phyloP scores from a whole-genome alignment of 768 basidiomycete species.

The Coprinopsis cinerea region DNA sequence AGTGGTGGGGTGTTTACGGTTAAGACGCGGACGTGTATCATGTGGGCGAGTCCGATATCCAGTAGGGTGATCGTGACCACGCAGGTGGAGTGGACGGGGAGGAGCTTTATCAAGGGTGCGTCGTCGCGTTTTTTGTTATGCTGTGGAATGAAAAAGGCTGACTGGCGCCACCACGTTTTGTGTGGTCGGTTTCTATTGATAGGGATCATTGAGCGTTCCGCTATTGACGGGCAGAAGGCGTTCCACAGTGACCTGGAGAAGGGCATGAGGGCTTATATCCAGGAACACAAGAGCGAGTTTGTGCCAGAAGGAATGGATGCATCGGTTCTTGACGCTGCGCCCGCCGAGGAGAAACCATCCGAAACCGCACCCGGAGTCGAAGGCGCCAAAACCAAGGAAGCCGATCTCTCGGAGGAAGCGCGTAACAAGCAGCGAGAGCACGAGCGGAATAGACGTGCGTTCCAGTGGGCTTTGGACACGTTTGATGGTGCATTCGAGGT shows the following conservation, averaged over 20 bases:
- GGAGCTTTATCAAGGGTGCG: constrained; percentile 92
- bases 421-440: constrained; percentile 58
- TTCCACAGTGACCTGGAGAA: constrained; percentile 81
- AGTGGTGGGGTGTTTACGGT: constrained; percentile 90
- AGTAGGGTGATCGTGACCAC: constrained; percentile 83
- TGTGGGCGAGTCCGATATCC: constrained; percentile 80
- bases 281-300: constrained; percentile 86
- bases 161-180: background rate
- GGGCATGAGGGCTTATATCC: constrained; percentile 85
- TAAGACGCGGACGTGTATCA: constrained; percentile 92
- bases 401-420: constrained; percentile 28
- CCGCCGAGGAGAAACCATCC: constrained; percentile 25
- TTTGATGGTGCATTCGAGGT: constrained; percentile 72
- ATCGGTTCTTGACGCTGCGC: constrained; percentile 42
- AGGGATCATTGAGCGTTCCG: constrained; percentile 93
- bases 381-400: constrained; percentile 14
- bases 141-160: background rate
- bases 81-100: constrained; percentile 92
- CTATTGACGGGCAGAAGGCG: constrained; percentile 85
- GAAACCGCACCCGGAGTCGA: no score
- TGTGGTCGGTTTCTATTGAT: background rate
- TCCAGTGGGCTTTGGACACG: constrained; percentile 89
- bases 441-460: constrained; percentile 62
- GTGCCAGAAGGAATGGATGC: constrained; percentile 74
- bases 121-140: background rate